phyloP scores from a whole-genome alignment of 2,329 filamentous ascomycete species.

The Fusarium buxicola region DNA sequence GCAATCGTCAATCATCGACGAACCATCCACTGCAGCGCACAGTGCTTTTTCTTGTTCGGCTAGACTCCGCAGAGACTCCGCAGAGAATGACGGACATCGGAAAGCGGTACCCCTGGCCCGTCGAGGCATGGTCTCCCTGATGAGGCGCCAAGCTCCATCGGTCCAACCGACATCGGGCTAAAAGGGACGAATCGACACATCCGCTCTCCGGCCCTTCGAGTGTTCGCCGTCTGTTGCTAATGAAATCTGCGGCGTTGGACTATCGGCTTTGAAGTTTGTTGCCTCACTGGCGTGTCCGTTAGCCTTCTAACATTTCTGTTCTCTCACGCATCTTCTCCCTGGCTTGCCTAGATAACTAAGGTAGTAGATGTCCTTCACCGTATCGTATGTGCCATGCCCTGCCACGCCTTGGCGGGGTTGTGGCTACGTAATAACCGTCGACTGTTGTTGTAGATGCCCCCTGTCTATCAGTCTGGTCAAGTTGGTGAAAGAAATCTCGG shows the following conservation, averaged over 20 bases:
- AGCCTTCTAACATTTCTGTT: neutral
- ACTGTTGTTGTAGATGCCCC: conserved; percentile 16
- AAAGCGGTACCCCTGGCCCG: conserved; percentile 33
- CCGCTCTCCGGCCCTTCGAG: conserved; percentile 12
- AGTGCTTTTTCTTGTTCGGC: conserved; percentile 25
- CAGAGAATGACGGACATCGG: conserved; percentile 29
- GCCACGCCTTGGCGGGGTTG: conserved; percentile 20
- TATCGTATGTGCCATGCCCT: conserved; percentile 26
- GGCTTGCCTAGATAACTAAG: conserved; percentile 7
- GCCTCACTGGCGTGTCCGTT: conserved; percentile 21
- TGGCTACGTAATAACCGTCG: conserved; percentile 27
- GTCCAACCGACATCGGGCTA: conserved; percentile 36
- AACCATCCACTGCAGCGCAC: conserved; percentile 11
- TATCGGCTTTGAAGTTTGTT: conserved; percentile 20
- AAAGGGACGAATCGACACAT: conserved; percentile 28
- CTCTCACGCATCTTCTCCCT: conserved; percentile 20
- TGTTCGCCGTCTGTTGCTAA: conserved; percentile 29
- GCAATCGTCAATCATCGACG: conserved; percentile 12
- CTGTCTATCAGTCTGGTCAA: conserved; percentile 27
- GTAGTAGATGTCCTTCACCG: conserved; percentile 25
- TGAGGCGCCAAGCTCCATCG: conserved; percentile 37
- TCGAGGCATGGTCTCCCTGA: conserved; percentile 13
- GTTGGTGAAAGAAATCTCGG: conserved; percentile 34
- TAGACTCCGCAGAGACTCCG: conserved; percentile 29
- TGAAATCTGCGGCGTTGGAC: conserved; percentile 29